Base-by-base conservation (phyloP, 768 basidiomycete genomes). In the Steccherinum ochraceum region DNA sequence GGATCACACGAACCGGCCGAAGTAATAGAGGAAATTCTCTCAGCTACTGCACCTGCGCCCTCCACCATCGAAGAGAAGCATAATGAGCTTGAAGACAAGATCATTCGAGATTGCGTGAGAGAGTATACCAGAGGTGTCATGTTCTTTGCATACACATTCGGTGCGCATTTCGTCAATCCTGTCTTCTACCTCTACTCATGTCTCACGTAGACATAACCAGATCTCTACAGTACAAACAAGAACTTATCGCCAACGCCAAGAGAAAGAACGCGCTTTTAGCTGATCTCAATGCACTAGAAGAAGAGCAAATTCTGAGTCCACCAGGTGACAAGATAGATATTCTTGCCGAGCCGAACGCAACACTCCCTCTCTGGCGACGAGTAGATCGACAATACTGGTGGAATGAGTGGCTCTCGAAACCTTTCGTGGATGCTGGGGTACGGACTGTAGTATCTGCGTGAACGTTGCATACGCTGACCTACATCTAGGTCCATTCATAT, bases 361-460 rank as follows among this genome's bases (percentile, higher is more conserved):
- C 80, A 0, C 74, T 94, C 12, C 94, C 96, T 0, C 75, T 97
- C 3, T 97, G 95, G 93, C 78, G 93, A 23, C 75, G 93, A 12
- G 89, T 93, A 0, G 91, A 97, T 58, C 77, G 78, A 44, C 84
- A 88, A 40, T 98, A 91, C 65, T 98, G 93, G 89, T 98, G 93
- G 92, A 99, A 98, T 61, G 89, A 93, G 59, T 83, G 82, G 76
- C 75, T 98, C 51, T 76, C 80, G 23, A 86, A 86, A 56, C 84
- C 89, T 2, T 86, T 99, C 56, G 72, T 92, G 35, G 91, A 97
- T 54, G 84, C 85, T 42, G 93, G 93, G 19, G 92, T 93, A 68
- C 30, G 30, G 7, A n/a, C n/a, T n/a, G n/a, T n/a, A 52, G 79
- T 68, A 27, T 26, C 2, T 24, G 3, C 46, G 16, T 2, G 12